phyloP scores from a whole-genome alignment of 106 monocot species.

The Phalaenopsis aphrodite region DNA sequence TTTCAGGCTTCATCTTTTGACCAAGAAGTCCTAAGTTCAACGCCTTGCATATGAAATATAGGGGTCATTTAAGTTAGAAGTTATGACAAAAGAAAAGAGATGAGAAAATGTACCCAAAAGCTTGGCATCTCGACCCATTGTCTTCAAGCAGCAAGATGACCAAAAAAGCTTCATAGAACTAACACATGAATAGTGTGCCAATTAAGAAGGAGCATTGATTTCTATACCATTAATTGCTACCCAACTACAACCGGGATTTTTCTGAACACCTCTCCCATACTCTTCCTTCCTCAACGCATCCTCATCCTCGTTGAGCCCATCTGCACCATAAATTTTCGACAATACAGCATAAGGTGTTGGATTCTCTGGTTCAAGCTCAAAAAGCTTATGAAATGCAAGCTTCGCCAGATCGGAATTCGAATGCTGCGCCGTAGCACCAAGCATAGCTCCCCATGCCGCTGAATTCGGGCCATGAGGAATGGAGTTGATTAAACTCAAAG shows the following conservation, averaged over 20 bases:
- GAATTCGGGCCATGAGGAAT: constrained; percentile 29
- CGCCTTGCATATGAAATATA: too few relatives aligned
- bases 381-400: constrained; percentile 23
- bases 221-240: constrained; percentile 8
- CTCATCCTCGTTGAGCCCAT: constrained; percentile 40
- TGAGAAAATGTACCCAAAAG: background rate
- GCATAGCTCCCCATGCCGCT: constrained; percentile 40
- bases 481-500: constrained; percentile 16
- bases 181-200: too few relatives aligned
- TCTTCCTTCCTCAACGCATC: constrained; percentile 20
- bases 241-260: constrained; percentile 58
- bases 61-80: background rate
- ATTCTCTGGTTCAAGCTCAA: constrained; percentile 38
- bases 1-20: too few relatives aligned
- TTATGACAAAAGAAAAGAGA: background rate
- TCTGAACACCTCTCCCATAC: constrained; percentile 22
- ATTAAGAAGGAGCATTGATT: background rate
- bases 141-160: background rate
- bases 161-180: too few relatives aligned
- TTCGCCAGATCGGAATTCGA: constrained; percentile 29
- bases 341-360: constrained; percentile 36
- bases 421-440: constrained; percentile 31
- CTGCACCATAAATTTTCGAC: constrained; percentile 35
- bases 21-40: too few relatives aligned
- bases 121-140: background rate